These are phyloP conservation scores for Colletotrichum eremochloae DNA, from an alignment of 2,329 filamentous ascomycete genomes.

Conservation along the genomic window DNA sequence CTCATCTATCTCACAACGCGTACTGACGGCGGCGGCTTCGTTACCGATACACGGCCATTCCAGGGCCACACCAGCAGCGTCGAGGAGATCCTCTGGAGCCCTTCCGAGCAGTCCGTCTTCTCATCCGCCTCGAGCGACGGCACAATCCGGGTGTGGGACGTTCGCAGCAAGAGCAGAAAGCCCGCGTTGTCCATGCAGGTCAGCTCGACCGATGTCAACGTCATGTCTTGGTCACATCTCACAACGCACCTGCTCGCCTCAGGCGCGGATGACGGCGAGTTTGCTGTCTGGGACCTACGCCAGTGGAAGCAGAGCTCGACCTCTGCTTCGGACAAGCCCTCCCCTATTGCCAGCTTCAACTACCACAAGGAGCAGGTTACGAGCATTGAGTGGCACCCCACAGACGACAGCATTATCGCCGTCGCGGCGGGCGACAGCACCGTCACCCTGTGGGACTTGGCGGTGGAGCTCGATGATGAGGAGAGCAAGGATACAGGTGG, in stretches of 20 bases:
- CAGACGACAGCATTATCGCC: constrained; percentile 94
- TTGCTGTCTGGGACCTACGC: constrained; percentile 96
- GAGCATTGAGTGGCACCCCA: constrained; percentile 96
- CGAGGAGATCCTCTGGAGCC: constrained; percentile 97
- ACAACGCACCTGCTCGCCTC: constrained; percentile 92
- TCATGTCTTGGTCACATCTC: constrained; percentile 93
- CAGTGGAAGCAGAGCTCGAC: constrained; percentile 84
- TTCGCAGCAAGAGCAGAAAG: constrained; percentile 88
- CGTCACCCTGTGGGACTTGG: constrained; percentile 95
- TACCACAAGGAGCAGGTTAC: constrained; percentile 99
- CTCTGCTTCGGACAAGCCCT: constrained; percentile 66
- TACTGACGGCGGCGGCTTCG: constrained; percentile 89
- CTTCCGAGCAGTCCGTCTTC: constrained; percentile 92
- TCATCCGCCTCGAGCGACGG: constrained; percentile 94
- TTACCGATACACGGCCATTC: constrained; percentile 87
- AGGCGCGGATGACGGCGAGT: constrained; percentile 92
- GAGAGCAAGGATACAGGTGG: constrained; percentile 92
- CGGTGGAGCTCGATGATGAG: constrained; percentile 96
- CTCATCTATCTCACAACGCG: constrained; percentile 90
- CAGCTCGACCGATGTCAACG: constrained; percentile 90
- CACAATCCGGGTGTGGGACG: constrained; percentile 95
- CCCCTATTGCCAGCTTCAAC: constrained; percentile 90
- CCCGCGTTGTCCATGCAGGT: constrained; percentile 90
- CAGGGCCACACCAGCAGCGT: constrained; percentile 87
- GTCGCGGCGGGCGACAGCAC: constrained; percentile 95